phyloP scores from a whole-genome alignment of 2,329 filamentous ascomycete genomes.

The Camptophora hylomeconis region DNA sequence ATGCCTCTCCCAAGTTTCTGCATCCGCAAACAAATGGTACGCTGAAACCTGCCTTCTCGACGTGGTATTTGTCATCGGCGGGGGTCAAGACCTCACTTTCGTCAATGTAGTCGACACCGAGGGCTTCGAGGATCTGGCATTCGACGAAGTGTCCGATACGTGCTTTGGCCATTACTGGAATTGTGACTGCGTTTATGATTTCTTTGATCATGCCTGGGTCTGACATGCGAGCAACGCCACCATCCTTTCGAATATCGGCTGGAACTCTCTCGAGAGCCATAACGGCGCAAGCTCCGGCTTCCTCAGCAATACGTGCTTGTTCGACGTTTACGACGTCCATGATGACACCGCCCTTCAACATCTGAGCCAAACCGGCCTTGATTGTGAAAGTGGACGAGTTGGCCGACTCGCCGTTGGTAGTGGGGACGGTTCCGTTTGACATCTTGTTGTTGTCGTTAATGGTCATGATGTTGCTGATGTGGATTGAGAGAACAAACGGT shows the following conservation, averaged over 20 bases:
- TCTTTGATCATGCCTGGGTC: conserved; percentile 89
- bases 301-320: conserved; percentile 91
- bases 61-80: conserved; percentile 80
- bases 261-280: conserved; percentile 98
- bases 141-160: conserved; percentile 97
- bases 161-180: conserved; percentile 98
- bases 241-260: conserved; percentile 83
- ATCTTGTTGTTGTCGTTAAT: conserved; percentile 13
- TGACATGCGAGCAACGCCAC: conserved; percentile 93
- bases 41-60: conserved; percentile 72
- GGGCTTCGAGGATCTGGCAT: conserved; percentile 89
- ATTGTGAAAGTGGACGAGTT: conserved; percentile 54
- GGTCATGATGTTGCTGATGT: conserved; percentile 9
- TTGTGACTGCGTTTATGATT: conserved; percentile 89
- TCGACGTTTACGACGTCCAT: conserved; percentile 96
- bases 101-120: conserved; percentile 95
- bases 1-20: conserved; percentile 83
- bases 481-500: too few relatives aligned
- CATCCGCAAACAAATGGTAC: conserved; percentile 94
- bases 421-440: conserved; percentile 4
- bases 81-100: conserved; percentile 96
- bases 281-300: conserved; percentile 88
- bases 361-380: conserved; percentile 91
- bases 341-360: conserved; percentile 96
- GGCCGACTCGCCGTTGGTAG: conserved; percentile 6